Base-by-base conservation (phyloP, 345 rosid genomes). In the Corymbia maculata region DNA sequence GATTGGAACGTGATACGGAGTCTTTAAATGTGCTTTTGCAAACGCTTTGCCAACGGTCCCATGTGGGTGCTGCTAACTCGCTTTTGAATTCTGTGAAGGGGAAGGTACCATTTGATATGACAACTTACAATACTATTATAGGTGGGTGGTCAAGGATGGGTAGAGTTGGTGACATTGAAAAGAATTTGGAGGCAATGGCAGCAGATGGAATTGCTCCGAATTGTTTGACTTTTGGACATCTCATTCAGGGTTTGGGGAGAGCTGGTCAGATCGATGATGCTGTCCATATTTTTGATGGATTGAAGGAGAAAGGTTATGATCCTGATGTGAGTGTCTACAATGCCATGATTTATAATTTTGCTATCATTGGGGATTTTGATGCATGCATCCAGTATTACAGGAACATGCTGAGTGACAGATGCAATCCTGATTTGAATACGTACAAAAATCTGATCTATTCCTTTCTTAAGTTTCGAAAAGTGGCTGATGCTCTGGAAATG, bases 401-500 rank as follows among this genome's bases (percentile, higher is more conserved):
- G 89, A 86, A 64, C 88, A 92, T 97, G 94, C 47, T 94, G 90
- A 91, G 91, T 84, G 87, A 92, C 64, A 88, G 89, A 24, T 95
- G 95, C 90, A 92, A 91, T 22, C 99, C 98, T 7, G 90, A 95
- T 89, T 51, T 91, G 87, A 94, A 94, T 87, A 96, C 97, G 2
- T 96, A 95, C 80, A 88, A 90, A 21, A 94, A 87, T 89, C 89
- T 97, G 91, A 96, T 97, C 86, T 88, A 90, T 21, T 96, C 94
- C 61, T 91, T 94, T 28, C 93, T 97, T 88, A 96, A 93, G 92
- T 92, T 93, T 87, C 91, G 96, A 85, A 96, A 92, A 88, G 97
- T 95, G 89, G 96, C 99, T 55, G 98, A 96, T 92, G 99, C 98
- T 87, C 95, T 96, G 89, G 98, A 97, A 93, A 89, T 96, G 89